These are phyloP conservation scores for Aspergillus japonicus DNA, from an alignment of 2,329 filamentous ascomycete species.

Conservation along the genomic window DNA sequence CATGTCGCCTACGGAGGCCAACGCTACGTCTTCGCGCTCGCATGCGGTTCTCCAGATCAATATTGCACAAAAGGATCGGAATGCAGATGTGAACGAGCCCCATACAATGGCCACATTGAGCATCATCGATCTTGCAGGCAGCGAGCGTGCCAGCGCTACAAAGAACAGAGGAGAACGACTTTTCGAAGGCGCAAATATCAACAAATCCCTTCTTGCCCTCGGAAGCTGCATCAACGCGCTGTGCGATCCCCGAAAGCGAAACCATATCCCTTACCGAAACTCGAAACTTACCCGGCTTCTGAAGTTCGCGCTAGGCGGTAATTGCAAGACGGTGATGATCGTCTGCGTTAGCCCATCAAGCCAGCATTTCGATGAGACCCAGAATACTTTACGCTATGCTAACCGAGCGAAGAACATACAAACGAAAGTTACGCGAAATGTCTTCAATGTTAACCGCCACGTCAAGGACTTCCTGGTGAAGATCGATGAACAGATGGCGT, in stretches of 20 bases:
- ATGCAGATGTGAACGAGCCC: constrained; percentile 87
- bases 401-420: constrained; percentile 99
- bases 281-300: constrained; percentile 93
- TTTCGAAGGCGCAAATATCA: constrained; percentile 96
- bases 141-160: constrained; percentile 91
- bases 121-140: constrained; percentile 96
- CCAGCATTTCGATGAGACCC: constrained; percentile 94
- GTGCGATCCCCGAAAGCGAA: constrained; percentile 85
- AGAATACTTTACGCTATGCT: constrained; percentile 95
- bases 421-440: constrained; percentile 98
- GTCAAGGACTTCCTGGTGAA: constrained; percentile 99
- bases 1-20: constrained; percentile 94
- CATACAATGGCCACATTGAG: constrained; percentile 98
- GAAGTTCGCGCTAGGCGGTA: constrained; percentile 95
- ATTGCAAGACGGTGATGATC: constrained; percentile 99
- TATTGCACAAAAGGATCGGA: constrained; percentile 87
- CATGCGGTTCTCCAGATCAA: constrained; percentile 98
- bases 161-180: constrained; percentile 93
- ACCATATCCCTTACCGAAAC: constrained; percentile 95
- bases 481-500: constrained; percentile 96
- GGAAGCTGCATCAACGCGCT: constrained; percentile 98
- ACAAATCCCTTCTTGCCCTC: constrained; percentile 91
- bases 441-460: constrained; percentile 98
- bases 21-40: constrained; percentile 94
- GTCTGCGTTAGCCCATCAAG: constrained; percentile 97